These are phyloP conservation scores for Azolla pinnata DNA, from an alignment of 75 land plant species.

Conservation along the genomic window DNA sequence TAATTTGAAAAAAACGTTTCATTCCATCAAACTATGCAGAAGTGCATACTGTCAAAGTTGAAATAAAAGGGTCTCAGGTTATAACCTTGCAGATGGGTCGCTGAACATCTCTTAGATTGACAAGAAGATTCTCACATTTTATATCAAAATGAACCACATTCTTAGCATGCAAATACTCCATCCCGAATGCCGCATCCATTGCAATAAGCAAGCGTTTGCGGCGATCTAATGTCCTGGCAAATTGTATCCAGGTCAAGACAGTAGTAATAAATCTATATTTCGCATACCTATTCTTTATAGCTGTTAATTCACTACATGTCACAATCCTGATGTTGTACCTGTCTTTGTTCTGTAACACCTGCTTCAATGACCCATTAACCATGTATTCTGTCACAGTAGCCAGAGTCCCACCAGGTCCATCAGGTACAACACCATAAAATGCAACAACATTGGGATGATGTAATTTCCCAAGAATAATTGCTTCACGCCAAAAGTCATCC, in stretches of 20 bases:
- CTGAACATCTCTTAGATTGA: slow-evolving; percentile 56
- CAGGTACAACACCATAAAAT: slow-evolving; percentile 72
- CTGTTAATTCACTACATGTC: too few relatives aligned
- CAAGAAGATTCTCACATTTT: slow-evolving; percentile 75
- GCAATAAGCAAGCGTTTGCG: slow-evolving; percentile 56
- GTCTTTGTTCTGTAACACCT: slow-evolving; percentile 51
- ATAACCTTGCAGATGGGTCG: slow-evolving; percentile 78
- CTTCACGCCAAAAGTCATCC: slow-evolving; percentile 69
- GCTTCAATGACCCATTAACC: slow-evolving; percentile 73
- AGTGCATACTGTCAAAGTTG: too few relatives aligned
- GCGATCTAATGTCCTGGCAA: slow-evolving; percentile 56
- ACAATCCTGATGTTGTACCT: too few relatives aligned
- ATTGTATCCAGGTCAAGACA: neutral
- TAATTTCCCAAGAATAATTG: slow-evolving; percentile 49
- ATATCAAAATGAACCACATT: slow-evolving; percentile 74
- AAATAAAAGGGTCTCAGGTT: too few relatives aligned
- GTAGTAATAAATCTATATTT: neutral
- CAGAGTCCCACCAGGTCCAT: slow-evolving; percentile 63
- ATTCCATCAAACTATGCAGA: too few relatives aligned
- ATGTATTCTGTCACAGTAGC: slow-evolving; percentile 79
- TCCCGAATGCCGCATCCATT: slow-evolving; percentile 77
- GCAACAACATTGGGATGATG: slow-evolving; percentile 87
- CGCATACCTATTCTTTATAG: too few relatives aligned
- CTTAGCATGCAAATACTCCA: slow-evolving; percentile 75
- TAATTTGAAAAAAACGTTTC: too few relatives aligned